Base-by-base conservation (phyloP, 371 early-diverging fungal genomes). In the Mucor ambiguus region DNA sequence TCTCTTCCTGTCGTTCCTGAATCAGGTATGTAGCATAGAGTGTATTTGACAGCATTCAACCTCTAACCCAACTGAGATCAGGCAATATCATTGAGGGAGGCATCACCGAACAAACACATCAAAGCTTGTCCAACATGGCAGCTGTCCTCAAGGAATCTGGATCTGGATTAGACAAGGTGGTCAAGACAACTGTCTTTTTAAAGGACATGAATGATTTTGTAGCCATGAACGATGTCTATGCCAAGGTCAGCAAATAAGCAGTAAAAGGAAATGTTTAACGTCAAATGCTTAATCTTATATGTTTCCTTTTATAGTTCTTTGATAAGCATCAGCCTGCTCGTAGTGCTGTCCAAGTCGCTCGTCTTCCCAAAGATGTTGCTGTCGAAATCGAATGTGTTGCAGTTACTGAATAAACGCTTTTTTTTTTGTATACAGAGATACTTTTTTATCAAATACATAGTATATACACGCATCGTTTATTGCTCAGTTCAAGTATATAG, bases 381-480 rank as follows among this genome's bases (percentile, higher is more conserved):
- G 95, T 97, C 59, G 96, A 97, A 80, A 93, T 97, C 68, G 97
- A 96, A 77, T 92, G 92, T 52, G 84, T 95, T 69, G 97, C 95
- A 59, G 65, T 78, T 35, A 68, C 75, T 49, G 64, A 74, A 72
- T 67, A 61, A 54, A 52, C 41, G 38, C 12, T 20, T 24, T 46
- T 3, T 33, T 29, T 29, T 30, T 46, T 46, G 10, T 14, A 55
- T 46, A 46, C 8, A 46, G 9, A 46, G 2, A 46, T 46, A 49
- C n/a, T n/a, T n/a, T n/a, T n/a, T n/a, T n/a, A n/a, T n/a, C n/a
- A n/a, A n/a, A n/a, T n/a, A n/a, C n/a, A n/a, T 28, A 48, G 3
- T 28, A 60, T 38, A 22, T 32, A 60, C 38, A 54, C 46, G 4
- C 46, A 46, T 20, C 22, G 46, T 46, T 28, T 52, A 28, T 28